Conservation (phyloP, 2,329 filamentous ascomycete genomes). For the Penicillium sclerotigenum region DNA sequence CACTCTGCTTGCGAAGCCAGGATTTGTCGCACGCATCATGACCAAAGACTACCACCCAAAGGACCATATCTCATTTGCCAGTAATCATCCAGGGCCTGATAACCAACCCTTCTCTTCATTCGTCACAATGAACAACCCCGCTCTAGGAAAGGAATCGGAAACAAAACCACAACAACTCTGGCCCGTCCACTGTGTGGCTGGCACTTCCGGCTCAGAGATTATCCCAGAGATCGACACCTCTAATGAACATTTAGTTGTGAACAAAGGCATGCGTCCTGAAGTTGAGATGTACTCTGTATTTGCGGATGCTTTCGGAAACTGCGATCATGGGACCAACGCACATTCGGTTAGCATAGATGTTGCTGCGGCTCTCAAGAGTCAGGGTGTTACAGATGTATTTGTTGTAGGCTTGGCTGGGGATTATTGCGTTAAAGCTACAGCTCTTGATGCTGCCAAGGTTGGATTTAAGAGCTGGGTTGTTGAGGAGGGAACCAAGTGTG, state of each 20-base stretch:
- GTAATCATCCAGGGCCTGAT: constrained; percentile 64
- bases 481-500: constrained; percentile 72
- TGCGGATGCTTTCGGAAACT: constrained; percentile 67
- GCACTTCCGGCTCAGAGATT: constrained; percentile 68
- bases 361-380: constrained; percentile 53
- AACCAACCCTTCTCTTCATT: constrained; percentile 66
- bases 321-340: constrained; percentile 32
- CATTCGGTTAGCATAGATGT: constrained; percentile 57
- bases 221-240: constrained; percentile 65
- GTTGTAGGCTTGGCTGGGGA: constrained; percentile 83
- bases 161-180: constrained; percentile 70
- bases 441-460: constrained; percentile 69
- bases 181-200: constrained; percentile 85
- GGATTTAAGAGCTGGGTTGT: constrained; percentile 77
- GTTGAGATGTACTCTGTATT: constrained; percentile 97
- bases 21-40: constrained; percentile 70
- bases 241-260: constrained; percentile 63
- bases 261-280: constrained; percentile 71
- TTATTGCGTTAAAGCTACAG: constrained; percentile 82
- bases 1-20: constrained; percentile 63
- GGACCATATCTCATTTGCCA: constrained; percentile 83
- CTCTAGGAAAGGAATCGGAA: constrained; percentile 54
- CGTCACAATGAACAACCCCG: constrained; percentile 55
- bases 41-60: constrained; percentile 90
- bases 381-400: constrained; percentile 71